phyloP scores from a whole-genome alignment of 805 yeast genomes.

The Debaryomyces tyrocola region DNA sequence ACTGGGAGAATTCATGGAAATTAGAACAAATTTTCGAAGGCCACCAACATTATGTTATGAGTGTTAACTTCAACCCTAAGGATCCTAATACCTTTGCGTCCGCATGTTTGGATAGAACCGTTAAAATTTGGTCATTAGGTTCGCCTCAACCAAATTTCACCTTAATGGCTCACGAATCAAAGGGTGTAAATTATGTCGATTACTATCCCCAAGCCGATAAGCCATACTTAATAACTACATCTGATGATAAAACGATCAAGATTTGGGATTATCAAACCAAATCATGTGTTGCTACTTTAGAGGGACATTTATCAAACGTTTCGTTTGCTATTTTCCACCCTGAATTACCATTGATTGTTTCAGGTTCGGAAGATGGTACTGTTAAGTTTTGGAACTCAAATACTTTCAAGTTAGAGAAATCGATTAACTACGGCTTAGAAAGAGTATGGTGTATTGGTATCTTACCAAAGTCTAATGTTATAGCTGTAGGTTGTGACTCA shows the following conservation, averaged over 20 bases:
- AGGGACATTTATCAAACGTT: conserved; percentile 92
- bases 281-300: conserved; percentile 89
- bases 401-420: conserved; percentile 90
- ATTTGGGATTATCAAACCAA: conserved; percentile 98
- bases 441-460: conserved; percentile 94
- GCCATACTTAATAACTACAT: conserved; percentile 89
- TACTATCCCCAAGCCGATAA: conserved; percentile 97
- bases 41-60: conserved; percentile 94
- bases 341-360: conserved; percentile 89
- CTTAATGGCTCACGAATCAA: conserved; percentile 82
- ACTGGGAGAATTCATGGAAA: conserved; percentile 95
- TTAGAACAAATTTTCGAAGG: conserved; percentile 91
- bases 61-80: conserved; percentile 92
- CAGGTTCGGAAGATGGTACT: conserved; percentile 97
- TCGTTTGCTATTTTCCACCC: conserved; percentile 98
- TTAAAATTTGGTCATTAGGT: conserved; percentile 94
- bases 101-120: conserved; percentile 94
- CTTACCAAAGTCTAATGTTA: conserved; percentile 66
- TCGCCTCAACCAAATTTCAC: conserved; percentile 88
- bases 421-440: conserved; percentile 87
- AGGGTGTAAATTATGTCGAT: conserved; percentile 95
- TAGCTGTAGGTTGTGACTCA: conserved; percentile 93
- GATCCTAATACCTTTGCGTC: conserved; percentile 98
- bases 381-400: conserved; percentile 93
- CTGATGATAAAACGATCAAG: conserved; percentile 86